Evolutionary conservation across 495 filamentous ascomycete species (phyloP).

Genomic region (Penicillium lagena): DNA sequence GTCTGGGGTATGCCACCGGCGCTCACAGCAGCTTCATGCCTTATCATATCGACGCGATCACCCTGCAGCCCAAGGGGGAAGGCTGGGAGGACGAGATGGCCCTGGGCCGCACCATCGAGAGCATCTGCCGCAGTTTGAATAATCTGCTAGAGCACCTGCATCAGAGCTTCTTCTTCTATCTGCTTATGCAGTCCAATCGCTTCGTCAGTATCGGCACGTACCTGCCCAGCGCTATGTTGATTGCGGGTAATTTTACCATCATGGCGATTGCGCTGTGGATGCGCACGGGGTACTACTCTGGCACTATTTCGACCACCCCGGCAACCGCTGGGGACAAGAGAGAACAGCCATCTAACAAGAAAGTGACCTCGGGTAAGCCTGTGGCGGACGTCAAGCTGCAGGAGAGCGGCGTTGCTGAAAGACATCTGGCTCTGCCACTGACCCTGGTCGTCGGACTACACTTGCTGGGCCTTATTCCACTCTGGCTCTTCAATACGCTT

Average conservation of each 20-base stretch:
- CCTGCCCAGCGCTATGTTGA: conserved; percentile 90
- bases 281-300: conserved; percentile 58
- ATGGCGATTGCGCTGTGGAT: conserved; percentile 92
- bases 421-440: conserved; percentile 73
- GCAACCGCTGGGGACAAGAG: conserved; percentile 7
- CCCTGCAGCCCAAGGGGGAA: conserved; percentile 78
- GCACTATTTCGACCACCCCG: conserved; percentile 10
- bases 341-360: conserved; percentile 15
- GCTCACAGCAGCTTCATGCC: conserved; percentile 94
- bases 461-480: conserved; percentile 71
- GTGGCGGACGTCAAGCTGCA: conserved; percentile 11
- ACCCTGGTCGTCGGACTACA: conserved; percentile 65
- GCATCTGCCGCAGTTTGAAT: conserved; percentile 85
- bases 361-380: conserved; percentile 12
- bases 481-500: conserved; percentile 80
- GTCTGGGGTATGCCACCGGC: conserved; percentile 80
- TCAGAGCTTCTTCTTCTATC: conserved; percentile 98
- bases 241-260: conserved; percentile 91
- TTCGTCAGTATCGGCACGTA: conserved; percentile 99
- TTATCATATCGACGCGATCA: conserved; percentile 96
- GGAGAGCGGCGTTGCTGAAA: conserved; percentile 44
- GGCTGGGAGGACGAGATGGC: conserved; percentile 98
- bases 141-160: conserved; percentile 95
- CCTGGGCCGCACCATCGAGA: conserved; percentile 82
- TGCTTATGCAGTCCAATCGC: conserved; percentile 80